Base-by-base conservation (phyloP, 2,329 filamentous ascomycete genomes). In the Penicillium sp. region DNA sequence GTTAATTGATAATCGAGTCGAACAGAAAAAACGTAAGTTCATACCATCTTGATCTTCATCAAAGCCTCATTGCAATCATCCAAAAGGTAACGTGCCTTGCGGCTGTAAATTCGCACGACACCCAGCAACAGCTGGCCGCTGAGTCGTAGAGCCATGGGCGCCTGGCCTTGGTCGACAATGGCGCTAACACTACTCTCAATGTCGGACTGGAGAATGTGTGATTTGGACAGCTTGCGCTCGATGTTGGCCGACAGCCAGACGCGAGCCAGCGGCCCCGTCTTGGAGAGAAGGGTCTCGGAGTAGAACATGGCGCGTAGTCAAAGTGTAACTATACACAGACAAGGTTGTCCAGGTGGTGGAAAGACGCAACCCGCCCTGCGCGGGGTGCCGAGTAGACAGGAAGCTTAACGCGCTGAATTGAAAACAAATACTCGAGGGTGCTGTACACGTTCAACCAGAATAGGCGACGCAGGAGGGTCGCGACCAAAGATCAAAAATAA, bases 241-340 rank as follows among this genome's bases (percentile, higher is more conserved):
- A 97, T 79, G 72, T 97, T 98, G 75, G 93, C 89, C 26, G 93
- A 95, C 52, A 97, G 81, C 93, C 93, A 98, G 74, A 97, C 90
- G 66, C 89, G 88, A 73, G 93, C 93, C 77, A 98, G 74, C 64
- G 93, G 91, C 76, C 93, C 93, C 61, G 89, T 95, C 84, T 95
- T 95, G 69, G 90, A 89, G 62, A 98, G 81, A 49, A 98, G 81
- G 45, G 89, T 89, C 76, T 95, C 89, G 44, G 93, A 95, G 71
- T 96, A 97, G 74, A 98, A 98, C 93, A 98, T 98, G 62, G 52
- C 63, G 61, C 44, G 34, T 44, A 39, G 23, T 16, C 29, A 50
- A 38, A 40, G n/a, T 42, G 36, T 40, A 40, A 44, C 36, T 54
- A 47, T 50, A 46, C 44, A 58, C 47, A 45, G 16, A 40, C 68